A percentile compares a stretch with the other conserved stretches of the same genome.
Conservation (phyloP, 192 early-diverging fungal genomes). For the Thamnidium elegans region DNA sequence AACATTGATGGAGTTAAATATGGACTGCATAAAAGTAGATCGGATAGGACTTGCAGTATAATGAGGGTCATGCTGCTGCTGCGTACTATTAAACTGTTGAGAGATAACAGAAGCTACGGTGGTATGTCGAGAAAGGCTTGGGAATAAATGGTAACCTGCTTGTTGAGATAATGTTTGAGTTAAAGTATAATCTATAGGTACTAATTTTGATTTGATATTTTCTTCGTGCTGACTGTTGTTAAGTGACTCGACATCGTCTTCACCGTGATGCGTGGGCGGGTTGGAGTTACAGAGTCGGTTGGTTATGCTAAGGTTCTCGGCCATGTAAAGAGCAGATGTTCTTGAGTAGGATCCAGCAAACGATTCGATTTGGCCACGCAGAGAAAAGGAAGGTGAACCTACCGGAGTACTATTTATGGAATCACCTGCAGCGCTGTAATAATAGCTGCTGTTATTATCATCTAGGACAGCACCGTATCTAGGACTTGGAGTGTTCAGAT, state of each 20-base stretch:
- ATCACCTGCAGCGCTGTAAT: conserved; percentile 5
- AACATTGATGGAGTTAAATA: conserved; percentile 60
- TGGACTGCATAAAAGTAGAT: conserved; percentile 40
- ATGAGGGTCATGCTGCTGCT: conserved; percentile 1
- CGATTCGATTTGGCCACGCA: conserved; percentile 4
- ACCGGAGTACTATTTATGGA: neutral
- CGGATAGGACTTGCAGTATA: neutral
- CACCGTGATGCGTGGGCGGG: conserved; percentile 2
- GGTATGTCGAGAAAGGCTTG: conserved; percentile 24
- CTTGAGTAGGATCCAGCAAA: conserved; percentile 35
- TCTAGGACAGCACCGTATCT: neutral
- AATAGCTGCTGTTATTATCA: conserved; percentile 3
- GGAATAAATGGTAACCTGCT: conserved; percentile 20
- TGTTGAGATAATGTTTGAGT: conserved; percentile 10
- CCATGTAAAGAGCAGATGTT: conserved; percentile 29
- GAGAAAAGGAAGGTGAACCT: conserved; percentile 6
- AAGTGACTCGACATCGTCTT: conserved; percentile 10
- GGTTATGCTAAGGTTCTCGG: conserved; percentile 24
- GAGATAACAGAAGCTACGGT: conserved; percentile 23
- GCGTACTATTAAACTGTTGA: conserved; percentile 11
- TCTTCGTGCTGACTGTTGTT: neutral
- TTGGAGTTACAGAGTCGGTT: neutral
- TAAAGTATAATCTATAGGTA: conserved; percentile 10
- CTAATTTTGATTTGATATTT: conserved; percentile 6
- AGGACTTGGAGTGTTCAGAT: neutral